Percentiles rank a stretch among this genome's conserved stretches.
phyloP scores from a whole-genome alignment of 768 basidiomycete species.

The Coprinopsis marcescibilis region DNA sequence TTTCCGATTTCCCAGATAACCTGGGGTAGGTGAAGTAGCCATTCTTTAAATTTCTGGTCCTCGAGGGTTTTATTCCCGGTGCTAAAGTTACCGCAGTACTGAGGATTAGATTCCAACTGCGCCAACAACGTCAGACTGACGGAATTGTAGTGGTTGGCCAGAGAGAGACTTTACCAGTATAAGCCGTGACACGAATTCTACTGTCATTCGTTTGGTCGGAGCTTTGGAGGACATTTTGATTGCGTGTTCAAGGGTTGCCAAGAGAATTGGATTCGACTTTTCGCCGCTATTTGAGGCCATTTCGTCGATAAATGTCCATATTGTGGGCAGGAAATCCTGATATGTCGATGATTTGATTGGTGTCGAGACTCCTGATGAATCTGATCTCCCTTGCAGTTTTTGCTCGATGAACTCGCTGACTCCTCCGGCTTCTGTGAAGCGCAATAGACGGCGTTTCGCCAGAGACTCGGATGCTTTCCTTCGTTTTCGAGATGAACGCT shows the following conservation, averaged over 20 bases:
- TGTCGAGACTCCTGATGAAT: constrained; percentile 40
- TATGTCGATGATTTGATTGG: constrained; percentile 56
- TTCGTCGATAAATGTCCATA: constrained; percentile 68
- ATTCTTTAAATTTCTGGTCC: constrained; percentile 42
- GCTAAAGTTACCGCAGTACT: constrained; percentile 46
- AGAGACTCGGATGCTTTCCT: constrained; percentile 14
- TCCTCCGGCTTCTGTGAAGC: constrained; percentile 33
- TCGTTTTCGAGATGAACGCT: constrained; percentile 17
- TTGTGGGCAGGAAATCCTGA: constrained; percentile 62
- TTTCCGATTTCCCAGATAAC: constrained; percentile 79
- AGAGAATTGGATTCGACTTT: constrained; percentile 32
- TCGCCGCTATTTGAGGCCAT: constrained; percentile 12
- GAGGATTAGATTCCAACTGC: constrained; percentile 56
- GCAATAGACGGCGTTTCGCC: constrained; percentile 5
- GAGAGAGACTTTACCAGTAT: constrained; percentile 47
- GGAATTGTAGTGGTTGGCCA: constrained; percentile 2
- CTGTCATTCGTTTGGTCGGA: constrained; percentile 55
- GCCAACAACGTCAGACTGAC: constrained; percentile 9
- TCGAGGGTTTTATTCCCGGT: constrained; percentile 23
- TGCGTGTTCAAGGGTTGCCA: constrained; percentile 63
- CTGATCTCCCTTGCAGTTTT: constrained; percentile 48
- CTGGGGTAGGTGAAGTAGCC: constrained; percentile 75
- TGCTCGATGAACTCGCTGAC: constrained; percentile 58
- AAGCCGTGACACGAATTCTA: constrained; percentile 72
- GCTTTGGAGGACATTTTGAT: constrained; percentile 52